These are phyloP conservation scores for Trifolium repens DNA, from an alignment of 306 rosid species.

Conservation along the genomic window DNA sequence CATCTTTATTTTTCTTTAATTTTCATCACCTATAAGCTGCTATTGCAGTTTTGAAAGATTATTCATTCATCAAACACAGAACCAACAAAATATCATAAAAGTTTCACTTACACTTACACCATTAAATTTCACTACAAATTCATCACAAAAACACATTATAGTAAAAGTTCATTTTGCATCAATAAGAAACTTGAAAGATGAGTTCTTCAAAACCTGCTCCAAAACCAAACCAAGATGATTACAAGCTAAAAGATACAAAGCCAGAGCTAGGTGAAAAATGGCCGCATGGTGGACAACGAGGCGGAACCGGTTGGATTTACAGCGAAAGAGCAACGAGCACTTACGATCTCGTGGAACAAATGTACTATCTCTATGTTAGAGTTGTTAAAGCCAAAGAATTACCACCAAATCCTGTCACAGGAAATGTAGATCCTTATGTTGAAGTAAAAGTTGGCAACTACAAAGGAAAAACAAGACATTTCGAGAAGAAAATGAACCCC, in stretches of 20 bases:
- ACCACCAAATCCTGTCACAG: slow-evolving; percentile 63
- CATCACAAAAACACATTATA: slow-evolving; percentile 1
- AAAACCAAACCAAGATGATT: slow-evolving; percentile 57
- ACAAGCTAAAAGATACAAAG: slow-evolving; percentile 76
- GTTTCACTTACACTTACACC: neutral
- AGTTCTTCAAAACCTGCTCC: slow-evolving; percentile 50
- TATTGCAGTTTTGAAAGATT: neutral
- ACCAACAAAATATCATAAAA: neutral
- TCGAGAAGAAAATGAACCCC: slow-evolving; percentile 74
- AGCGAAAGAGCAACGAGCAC: slow-evolving; percentile 84
- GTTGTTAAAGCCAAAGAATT: slow-evolving; percentile 81
- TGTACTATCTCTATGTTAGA: slow-evolving; percentile 79
- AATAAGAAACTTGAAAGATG: slow-evolving; percentile 27
- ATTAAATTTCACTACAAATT: neutral
- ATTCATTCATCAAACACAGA: neutral
- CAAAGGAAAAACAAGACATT: slow-evolving; percentile 73
- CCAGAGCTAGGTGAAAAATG: slow-evolving; percentile 83
- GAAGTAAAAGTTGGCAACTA: slow-evolving; percentile 80
- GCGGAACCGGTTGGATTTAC: slow-evolving; percentile 79
- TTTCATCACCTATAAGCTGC: slow-evolving; percentile 8
- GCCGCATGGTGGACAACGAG: slow-evolving; percentile 83
- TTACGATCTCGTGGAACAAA: slow-evolving; percentile 81
- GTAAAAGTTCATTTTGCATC: neutral
- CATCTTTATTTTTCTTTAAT: neutral
- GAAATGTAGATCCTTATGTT: slow-evolving; percentile 71